Conservation (phyloP, 2,329 filamentous ascomycete species). For the Paecilomyces niveus region DNA sequence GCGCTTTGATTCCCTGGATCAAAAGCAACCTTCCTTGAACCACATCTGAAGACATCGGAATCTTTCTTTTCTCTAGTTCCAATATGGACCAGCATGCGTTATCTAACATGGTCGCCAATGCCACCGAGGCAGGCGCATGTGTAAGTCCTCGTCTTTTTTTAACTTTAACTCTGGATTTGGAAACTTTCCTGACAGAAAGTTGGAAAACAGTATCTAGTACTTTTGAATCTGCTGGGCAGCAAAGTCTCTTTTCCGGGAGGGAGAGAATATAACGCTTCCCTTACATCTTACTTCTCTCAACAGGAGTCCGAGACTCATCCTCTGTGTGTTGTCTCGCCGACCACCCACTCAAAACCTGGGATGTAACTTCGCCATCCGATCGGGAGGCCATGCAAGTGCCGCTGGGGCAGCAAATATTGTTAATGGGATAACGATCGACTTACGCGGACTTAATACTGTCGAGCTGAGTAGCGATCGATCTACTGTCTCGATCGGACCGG, state of each 20-base stretch:
- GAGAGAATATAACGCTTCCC: neutral
- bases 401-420: slow-evolving; percentile 4
- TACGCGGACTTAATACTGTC: neutral
- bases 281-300: slow-evolving; percentile 7
- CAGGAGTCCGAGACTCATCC: slow-evolving; percentile 10
- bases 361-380: slow-evolving; percentile 2
- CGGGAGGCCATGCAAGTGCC: neutral
- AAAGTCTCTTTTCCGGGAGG: neutral
- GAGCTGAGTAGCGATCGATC: neutral
- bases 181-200: neutral
- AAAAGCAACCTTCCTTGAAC: too few species aligned
- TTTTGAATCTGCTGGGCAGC: neutral
- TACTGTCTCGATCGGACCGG: neutral
- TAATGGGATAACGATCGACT: slow-evolving; percentile 4
- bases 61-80: too few species aligned
- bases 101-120: too few species aligned
- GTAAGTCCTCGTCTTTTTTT: neutral
- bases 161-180: neutral
- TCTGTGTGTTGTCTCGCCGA: slow-evolving; percentile 14
- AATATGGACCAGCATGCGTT: too few species aligned
- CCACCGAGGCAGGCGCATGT: neutral
- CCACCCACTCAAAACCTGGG: slow-evolving; percentile 2
- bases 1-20: too few species aligned
- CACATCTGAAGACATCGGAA: too few species aligned
- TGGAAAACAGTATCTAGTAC: neutral